These are phyloP conservation scores for Tetrahymena borealis DNA, from an alignment of 73 alveolate genomes.

Conservation along the genomic window DNA sequence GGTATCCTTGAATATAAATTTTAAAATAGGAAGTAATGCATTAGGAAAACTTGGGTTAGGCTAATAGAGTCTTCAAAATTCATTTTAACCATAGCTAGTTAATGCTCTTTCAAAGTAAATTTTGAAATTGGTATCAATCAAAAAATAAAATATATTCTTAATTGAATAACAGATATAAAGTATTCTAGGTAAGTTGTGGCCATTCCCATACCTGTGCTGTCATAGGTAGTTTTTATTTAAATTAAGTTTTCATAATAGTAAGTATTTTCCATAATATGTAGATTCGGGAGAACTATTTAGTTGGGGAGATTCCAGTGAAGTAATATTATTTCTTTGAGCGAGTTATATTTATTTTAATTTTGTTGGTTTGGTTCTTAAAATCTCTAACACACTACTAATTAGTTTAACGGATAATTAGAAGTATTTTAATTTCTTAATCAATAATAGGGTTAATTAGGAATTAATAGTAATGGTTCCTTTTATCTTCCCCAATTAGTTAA, in stretches of 20 bases:
- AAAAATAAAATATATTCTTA: not conserved
- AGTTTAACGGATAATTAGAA: not conserved
- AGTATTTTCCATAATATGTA: not conserved
- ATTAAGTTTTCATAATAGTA: not conserved
- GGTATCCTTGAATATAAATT: not conserved
- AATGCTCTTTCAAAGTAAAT: not conserved
- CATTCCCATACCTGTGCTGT: not conserved
- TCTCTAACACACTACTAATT: not conserved
- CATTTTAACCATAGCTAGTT: not conserved
- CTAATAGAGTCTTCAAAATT: not conserved
- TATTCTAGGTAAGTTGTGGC: not conserved
- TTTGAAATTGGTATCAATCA: not conserved
- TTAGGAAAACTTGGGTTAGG: not conserved
- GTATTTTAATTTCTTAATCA: not conserved
- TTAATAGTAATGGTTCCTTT: not conserved
- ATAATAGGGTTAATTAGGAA: not conserved
- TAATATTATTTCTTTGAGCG: no score
- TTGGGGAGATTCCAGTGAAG: not conserved
- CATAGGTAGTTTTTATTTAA: not conserved
- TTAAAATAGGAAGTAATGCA: not conserved
- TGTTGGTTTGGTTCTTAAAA: not conserved
- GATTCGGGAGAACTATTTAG: not conserved
- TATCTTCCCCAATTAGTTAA: not conserved
- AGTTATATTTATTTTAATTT: no score
- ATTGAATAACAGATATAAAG: not conserved